Conservation (phyloP, 768 basidiomycete species). For the Mycena epipterygia region DNA sequence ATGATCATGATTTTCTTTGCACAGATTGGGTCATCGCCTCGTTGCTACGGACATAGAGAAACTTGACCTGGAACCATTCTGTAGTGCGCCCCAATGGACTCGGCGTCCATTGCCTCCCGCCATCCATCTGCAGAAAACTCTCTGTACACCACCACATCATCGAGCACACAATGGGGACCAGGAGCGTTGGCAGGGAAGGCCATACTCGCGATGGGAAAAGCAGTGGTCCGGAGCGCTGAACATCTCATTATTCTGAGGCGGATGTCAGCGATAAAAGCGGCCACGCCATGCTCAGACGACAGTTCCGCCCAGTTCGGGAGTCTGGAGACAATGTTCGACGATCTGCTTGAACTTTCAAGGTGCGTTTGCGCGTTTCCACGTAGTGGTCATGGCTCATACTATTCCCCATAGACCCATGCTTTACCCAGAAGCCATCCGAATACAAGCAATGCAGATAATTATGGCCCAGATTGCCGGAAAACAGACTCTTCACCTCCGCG, state of each 20-base stretch:
- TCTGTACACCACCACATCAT: constrained; percentile 14
- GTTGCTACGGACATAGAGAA: too few species aligned
- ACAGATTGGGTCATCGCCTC: too few species aligned
- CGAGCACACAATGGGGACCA: constrained; percentile 19
- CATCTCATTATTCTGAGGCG: constrained; percentile 6
- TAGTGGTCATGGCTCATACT: neutral
- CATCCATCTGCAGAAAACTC: neutral
- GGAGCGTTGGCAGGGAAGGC: constrained; percentile 11
- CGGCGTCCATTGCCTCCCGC: neutral
- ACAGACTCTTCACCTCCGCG: neutral
- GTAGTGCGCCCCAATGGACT: too few species aligned
- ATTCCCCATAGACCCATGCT: neutral
- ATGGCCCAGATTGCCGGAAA: neutral
- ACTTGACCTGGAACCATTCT: too few species aligned
- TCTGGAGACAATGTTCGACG: neutral
- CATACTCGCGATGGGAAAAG: neutral
- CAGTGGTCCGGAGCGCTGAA: constrained; percentile 4
- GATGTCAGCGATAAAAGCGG: neutral
- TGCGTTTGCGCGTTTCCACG: neutral
- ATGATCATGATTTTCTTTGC: too few species aligned
- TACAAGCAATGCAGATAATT: neutral
- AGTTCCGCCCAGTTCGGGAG: neutral
- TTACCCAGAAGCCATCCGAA: neutral
- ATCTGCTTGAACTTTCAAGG: neutral
- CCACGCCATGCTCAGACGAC: neutral